These are phyloP conservation scores for Kernera saxatilis DNA, from an alignment of 345 rosid genomes.

Conservation along the genomic window DNA sequence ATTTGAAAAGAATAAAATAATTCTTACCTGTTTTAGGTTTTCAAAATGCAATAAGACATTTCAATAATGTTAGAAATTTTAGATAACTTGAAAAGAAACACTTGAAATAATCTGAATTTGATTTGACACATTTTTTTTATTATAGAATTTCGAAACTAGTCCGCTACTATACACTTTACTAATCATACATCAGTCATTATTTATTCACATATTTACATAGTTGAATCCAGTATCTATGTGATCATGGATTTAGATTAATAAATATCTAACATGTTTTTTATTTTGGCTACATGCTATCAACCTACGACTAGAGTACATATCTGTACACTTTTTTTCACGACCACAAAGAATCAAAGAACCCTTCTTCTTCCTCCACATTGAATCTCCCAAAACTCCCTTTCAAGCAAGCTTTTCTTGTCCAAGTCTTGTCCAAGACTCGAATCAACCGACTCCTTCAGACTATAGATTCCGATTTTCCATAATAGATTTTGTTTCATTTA, in stretches of 20 bases:
- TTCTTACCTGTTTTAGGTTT: too few relatives aligned
- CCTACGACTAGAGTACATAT: background rate
- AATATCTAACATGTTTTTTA: background rate
- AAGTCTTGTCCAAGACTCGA: background rate
- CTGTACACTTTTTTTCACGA: background rate
- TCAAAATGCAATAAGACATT: too few relatives aligned
- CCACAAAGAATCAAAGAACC: background rate
- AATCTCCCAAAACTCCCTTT: background rate
- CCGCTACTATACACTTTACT: background rate
- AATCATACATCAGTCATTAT: background rate
- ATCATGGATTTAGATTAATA: background rate
- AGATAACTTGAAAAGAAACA: too few relatives aligned
- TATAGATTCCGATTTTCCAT: background rate
- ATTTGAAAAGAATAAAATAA: too few relatives aligned
- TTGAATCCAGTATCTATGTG: background rate
- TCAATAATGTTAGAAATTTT: too few relatives aligned
- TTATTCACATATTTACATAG: background rate
- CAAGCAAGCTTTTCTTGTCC: background rate
- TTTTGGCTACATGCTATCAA: background rate
- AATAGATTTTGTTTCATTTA: slow-evolving; percentile 28
- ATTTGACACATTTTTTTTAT: too few relatives aligned
- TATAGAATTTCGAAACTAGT: too few relatives aligned
- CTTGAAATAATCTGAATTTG: too few relatives aligned
- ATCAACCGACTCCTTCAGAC: background rate
- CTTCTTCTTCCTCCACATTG: background rate